Percentiles rank a stretch among this genome's conserved stretches.
Evolutionary conservation across 768 basidiomycete genomes (phyloP).

Genomic region (Pleurotus citrinopileatus): DNA sequence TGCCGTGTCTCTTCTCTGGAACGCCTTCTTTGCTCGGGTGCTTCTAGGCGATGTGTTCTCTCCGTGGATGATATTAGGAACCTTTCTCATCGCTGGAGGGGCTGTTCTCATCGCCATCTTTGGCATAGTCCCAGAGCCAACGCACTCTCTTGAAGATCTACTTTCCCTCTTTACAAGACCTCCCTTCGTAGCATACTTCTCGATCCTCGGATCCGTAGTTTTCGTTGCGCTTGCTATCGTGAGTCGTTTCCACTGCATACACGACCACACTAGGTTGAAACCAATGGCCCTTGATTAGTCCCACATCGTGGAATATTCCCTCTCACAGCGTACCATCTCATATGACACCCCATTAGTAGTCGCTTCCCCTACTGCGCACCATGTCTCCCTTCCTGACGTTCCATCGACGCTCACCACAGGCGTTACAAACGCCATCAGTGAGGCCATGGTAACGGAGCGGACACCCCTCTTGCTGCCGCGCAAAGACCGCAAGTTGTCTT

Average conservation of each 20-base stretch:
- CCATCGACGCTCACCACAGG: constrained; percentile 37
- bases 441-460: constrained; percentile 41
- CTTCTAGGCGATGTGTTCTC: constrained; percentile 87
- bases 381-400: constrained; percentile 34
- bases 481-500: constrained; percentile 29
- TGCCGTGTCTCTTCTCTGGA: constrained; percentile 91
- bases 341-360: constrained; percentile 17
- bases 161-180: constrained; percentile 72
- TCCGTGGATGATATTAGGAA: constrained; percentile 81
- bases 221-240: constrained; percentile 62
- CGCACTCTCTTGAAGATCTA: constrained; percentile 83
- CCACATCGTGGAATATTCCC: constrained; percentile 66
- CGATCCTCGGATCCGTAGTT: constrained; percentile 60
- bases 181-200: constrained; percentile 80
- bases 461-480: constrained; percentile 52
- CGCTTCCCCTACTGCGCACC: constrained; percentile 26
- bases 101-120: constrained; percentile 89
- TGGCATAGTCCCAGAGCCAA: constrained; percentile 87
- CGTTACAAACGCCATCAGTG: constrained; percentile 27
- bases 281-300: too few relatives aligned
- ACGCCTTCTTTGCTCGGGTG: constrained; percentile 85
- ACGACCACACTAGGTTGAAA: too few relatives aligned
- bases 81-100: constrained; percentile 82
- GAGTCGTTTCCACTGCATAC: constrained; percentile 25
- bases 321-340: constrained; percentile 34